A percentile compares a stretch with the other conserved stretches of the same genome.
These are phyloP conservation scores for Neurospora sp. DNA, from an alignment of 495 filamentous ascomycete species.

Conservation along the genomic window DNA sequence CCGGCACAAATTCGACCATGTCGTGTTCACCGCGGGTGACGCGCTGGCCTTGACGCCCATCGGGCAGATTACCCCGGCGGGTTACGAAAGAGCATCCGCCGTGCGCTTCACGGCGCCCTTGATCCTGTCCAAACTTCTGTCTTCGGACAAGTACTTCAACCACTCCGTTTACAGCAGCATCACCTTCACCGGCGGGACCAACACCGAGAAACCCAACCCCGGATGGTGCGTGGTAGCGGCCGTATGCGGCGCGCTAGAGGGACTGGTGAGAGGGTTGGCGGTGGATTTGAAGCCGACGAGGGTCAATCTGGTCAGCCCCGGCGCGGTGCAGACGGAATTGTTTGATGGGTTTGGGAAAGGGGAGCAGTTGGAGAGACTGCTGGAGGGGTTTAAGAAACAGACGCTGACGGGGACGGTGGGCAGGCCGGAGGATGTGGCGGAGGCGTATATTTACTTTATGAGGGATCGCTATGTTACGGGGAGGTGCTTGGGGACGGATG, in stretches of 20 bases:
- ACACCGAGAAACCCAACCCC: not conserved
- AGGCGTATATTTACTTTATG: conserved; percentile 56
- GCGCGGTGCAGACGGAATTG: conserved; percentile 45
- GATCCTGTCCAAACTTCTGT: conserved; percentile 41
- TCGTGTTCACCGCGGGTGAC: conserved; percentile 51
- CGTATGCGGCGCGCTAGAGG: not conserved
- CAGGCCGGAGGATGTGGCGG: conserved; percentile 45
- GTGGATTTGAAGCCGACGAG: conserved; percentile 7
- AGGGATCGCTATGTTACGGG: conserved; percentile 29
- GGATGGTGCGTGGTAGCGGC: not conserved
- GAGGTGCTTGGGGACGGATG: conserved; percentile 5
- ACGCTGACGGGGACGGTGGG: conserved; percentile 37
- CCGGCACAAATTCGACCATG: conserved; percentile 41
- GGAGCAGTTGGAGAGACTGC: conserved; percentile 15
- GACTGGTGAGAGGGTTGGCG: conserved; percentile 7
- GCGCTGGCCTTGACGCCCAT: conserved; percentile 23
- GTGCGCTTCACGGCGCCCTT: conserved; percentile 42
- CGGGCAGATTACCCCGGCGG: conserved; percentile 26
- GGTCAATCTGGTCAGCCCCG: conserved; percentile 27
- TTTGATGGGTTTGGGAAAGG: conserved; percentile 13
- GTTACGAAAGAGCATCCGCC: conserved; percentile 25
- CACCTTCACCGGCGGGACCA: conserved; percentile 44
- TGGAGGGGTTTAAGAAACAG: conserved; percentile 16
- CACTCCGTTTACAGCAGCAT: not conserved
- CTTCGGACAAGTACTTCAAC: conserved; percentile 28